Evolutionary conservation across 192 early-diverging fungal genomes (phyloP), one percentile per base, ranked within the genome.

Genomic region (Umbelopsis vinacea): DNA sequence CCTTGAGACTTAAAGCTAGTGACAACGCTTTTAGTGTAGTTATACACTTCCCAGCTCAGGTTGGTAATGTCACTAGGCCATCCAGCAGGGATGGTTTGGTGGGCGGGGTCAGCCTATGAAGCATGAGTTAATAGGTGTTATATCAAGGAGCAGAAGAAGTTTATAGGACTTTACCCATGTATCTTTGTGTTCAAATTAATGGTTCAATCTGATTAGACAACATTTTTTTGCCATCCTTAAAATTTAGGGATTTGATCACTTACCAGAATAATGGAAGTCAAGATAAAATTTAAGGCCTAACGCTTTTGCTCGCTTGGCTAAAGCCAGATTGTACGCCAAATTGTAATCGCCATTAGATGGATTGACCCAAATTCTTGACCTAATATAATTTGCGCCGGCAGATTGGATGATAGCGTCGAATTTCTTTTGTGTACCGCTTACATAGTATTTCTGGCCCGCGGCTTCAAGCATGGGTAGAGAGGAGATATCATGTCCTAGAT

Each of bases 211-310:
- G 29, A 63, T 63, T 63, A 29, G 54, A 29, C 54, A 57, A 57
- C 29, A 29, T 29, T 6, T 3, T 29, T 6, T 7, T 33, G 46
- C 12, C 46, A 46, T 26, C 6, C 26, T 26, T 24, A 24, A 22
- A 48, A 40, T 15, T n/a, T 43, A 6, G 40, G 14, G 29, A 29
- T 29, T 29, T 29, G 29, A 2, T 0, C 26, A 72, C 40, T 21
- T 79, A 63, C 71, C 76, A 21, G 66, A 71, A 52, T 68, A 77
- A 71, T 76, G 74, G 12, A 77, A 71, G 43, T 77, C 76, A 79
- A 77, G 71, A 66, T 53, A 77, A n/a, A 77, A 52, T 10, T 46
- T 29, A 7, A 76, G 21, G n/a, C 76, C 76, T 37, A 47, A 23
- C 2, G 66, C 48, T 0, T 55, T 77, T 19, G 50, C 43, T 40